A percentile compares a stretch with the other conserved stretches of the same genome.
Evolutionary conservation across 768 basidiomycete species (phyloP).

Genomic region (Lentinula raphanica): DNA sequence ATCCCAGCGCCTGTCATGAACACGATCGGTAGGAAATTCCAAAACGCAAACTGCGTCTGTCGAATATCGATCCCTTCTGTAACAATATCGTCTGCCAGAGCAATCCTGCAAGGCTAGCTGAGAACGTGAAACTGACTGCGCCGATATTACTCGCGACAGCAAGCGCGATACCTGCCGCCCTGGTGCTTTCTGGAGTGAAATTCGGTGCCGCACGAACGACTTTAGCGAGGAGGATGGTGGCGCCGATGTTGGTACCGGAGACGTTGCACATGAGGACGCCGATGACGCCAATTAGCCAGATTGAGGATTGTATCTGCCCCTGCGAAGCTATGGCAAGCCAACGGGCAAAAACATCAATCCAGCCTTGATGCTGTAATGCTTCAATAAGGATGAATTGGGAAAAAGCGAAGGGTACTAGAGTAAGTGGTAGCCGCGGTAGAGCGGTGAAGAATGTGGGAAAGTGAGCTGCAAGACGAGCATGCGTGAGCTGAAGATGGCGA

Average conservation of each 20-base stretch:
- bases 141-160: conserved; percentile 89
- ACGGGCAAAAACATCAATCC: conserved; percentile 77
- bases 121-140: conserved; percentile 85
- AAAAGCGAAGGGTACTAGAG: conserved; percentile 87
- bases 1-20: conserved; percentile 64
- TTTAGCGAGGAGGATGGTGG: conserved; percentile 84
- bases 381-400: conserved; percentile 94
- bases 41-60: conserved; percentile 60
- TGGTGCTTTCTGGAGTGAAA: conserved; percentile 29
- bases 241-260: conserved; percentile 77
- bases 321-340: conserved; percentile 44
- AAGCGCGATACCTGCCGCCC: conserved; percentile 65
- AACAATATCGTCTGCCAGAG: conserved; percentile 73
- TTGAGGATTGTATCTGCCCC: conserved; percentile 28
- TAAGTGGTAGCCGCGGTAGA: conserved; percentile 70
- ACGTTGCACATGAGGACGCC: conserved; percentile 66
- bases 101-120: conserved; percentile 82
- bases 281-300: conserved; percentile 59
- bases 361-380: conserved; percentile 73
- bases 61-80: conserved; percentile 62
- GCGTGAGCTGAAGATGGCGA: neutral
- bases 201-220: conserved; percentile 51
- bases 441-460: conserved; percentile 73
- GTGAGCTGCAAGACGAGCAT: conserved; percentile 22
- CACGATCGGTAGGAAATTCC: conserved; percentile 65